Evolutionary conservation across 257 asterid genomes (phyloP).

Genomic region (Agastache rugosa): DNA sequence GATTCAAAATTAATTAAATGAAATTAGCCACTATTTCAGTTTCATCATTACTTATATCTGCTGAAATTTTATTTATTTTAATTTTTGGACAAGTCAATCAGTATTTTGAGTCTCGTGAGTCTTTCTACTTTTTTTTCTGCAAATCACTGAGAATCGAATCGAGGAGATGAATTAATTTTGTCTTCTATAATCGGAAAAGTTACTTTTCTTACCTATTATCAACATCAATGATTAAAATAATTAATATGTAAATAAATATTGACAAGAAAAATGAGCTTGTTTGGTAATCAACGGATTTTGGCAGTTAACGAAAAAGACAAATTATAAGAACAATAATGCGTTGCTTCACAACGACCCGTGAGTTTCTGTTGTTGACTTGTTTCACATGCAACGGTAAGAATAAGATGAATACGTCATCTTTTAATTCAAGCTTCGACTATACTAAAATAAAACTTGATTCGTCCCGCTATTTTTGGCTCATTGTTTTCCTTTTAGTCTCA

Average conservation of each 20-base stretch:
- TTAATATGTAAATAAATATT: background rate
- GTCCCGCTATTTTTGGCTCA: too few species aligned
- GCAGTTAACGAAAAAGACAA: background rate
- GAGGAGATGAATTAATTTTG: slow-evolving; percentile 38
- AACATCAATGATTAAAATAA: slow-evolving; percentile 5
- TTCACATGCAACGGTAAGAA: slow-evolving; percentile 17
- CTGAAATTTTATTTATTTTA: background rate
- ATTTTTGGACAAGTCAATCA: background rate
- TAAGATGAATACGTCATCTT: background rate
- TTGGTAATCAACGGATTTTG: background rate
- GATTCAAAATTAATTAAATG: background rate
- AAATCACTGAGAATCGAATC: background rate
- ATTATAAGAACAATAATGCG: background rate
- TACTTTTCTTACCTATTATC: background rate
- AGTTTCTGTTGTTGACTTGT: slow-evolving; percentile 25
- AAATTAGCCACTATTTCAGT: background rate
- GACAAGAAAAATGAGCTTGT: background rate
- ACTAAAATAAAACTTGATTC: too few species aligned
- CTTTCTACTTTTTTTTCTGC: background rate
- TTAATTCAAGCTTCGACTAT: too few species aligned
- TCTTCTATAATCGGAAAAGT: background rate
- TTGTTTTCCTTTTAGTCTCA: too few species aligned
- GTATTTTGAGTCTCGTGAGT: slow-evolving; percentile 28
- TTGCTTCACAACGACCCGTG: slow-evolving; percentile 45
- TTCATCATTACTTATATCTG: background rate